Evolutionary conservation across 1,284 basidiomycete species (phyloP).

Genomic region (Tilletia walkeri): DNA sequence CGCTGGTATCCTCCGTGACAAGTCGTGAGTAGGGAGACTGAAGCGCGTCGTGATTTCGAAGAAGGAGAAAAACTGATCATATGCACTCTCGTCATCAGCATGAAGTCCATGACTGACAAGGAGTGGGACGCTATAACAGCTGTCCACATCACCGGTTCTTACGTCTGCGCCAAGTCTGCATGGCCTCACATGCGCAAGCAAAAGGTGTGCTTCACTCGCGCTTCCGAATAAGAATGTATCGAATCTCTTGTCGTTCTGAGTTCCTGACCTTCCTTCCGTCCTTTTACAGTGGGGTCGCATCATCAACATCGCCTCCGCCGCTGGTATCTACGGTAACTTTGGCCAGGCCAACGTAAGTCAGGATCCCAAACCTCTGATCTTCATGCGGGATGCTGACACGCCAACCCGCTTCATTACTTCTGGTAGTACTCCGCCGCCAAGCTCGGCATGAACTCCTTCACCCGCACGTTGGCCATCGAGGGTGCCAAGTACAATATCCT

Average conservation of each 20-base stretch:
- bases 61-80: neutral
- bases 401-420: conserved; percentile 28
- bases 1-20: conserved; percentile 83
- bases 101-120: conserved; percentile 58
- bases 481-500: conserved; percentile 91
- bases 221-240: neutral
- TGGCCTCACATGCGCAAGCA: conserved; percentile 94
- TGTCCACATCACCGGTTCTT: conserved; percentile 93
- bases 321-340: conserved; percentile 73
- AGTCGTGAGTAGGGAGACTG: conserved; percentile 28
- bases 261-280: neutral
- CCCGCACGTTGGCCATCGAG: conserved; percentile 80
- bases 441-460: conserved; percentile 71
- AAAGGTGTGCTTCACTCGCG: conserved; percentile 58
- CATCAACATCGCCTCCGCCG: conserved; percentile 66
- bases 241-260: neutral
- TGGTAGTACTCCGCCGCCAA: conserved; percentile 73
- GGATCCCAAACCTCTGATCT: conserved; percentile 50
- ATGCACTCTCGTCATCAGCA: conserved; percentile 29
- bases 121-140: conserved; percentile 64
- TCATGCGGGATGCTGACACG: conserved; percentile 25
- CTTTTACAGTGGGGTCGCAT: conserved; percentile 71
- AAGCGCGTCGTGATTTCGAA: no score
- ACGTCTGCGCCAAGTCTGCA: conserved; percentile 88
- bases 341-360: conserved; percentile 76